Base-by-base conservation (phyloP, 768 basidiomycete genomes). In the Lactarius hengduanensis region DNA sequence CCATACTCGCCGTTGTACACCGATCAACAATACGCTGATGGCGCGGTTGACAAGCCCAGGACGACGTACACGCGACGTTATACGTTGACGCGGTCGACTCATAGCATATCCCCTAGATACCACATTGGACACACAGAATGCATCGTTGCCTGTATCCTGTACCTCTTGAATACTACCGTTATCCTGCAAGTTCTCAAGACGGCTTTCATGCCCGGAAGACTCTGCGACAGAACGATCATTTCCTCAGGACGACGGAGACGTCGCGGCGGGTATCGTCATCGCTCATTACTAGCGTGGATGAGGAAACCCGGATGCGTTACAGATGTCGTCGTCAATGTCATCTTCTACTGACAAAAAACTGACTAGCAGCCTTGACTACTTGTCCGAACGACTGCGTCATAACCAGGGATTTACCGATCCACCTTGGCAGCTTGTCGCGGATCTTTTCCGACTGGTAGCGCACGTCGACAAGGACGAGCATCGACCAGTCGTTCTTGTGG, bases 401-500 rank as follows among this genome's bases (percentile, higher is more conserved):
- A 26, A 65, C 11, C 28, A 70, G 59, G 22, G 70, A 69, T 59
- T 82, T 78, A 11, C 86, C 89, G 61, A 98, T 94, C 96, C 96
- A 99, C 63, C 83, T 83, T 0, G 96, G 95, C n/a, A 99, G 79
- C 76, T 97, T 97, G 62, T 75, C 78, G 47, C 84, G 83, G 62
- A 97, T 91, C 1, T 86, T 79, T 3, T 82, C 71, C 0, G 85
- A 84, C 8, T 84, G 78, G 73, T 97, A 99, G 40, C 96, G 87
- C 64, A 79, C 81, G 76, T 99, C 96, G 54, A 99, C 78, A 18
- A 99, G 84, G 60, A 98, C 80, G 57, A 99, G 83, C 0, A 91
- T 86, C 3, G 96, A 94, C 89, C 96, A 99, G 74, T 99, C 96
- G 70, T 82, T 84, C 34, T 84, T 84, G 75, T 98, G 96, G 53